Conservation (phyloP, 2,329 filamentous ascomycete species). For the Herpomyces periplanetae region DNA sequence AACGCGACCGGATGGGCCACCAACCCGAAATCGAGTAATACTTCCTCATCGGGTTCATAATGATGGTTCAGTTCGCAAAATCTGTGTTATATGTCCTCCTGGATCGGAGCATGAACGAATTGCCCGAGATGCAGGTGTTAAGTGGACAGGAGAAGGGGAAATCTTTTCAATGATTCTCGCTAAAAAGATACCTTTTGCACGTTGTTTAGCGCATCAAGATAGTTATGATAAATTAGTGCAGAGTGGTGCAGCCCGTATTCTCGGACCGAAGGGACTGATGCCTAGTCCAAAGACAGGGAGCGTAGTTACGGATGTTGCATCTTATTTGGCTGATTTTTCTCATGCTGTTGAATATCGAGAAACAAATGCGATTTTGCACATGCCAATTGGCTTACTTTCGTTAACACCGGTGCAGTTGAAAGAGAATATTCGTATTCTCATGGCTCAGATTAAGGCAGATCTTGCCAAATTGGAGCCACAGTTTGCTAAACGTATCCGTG, state of each 20-base stretch:
- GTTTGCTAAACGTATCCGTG: no score
- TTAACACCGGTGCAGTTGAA: slow-evolving; percentile 59
- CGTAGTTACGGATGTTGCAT: slow-evolving; percentile 36
- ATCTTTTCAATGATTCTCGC: slow-evolving; percentile 39
- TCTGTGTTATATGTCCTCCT: slow-evolving; percentile 67
- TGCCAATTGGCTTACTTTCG: slow-evolving; percentile 62
- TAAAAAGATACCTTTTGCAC: slow-evolving; percentile 50
- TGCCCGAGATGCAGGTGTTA: slow-evolving; percentile 36
- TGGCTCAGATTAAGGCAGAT: slow-evolving; percentile 38
- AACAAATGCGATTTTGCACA: slow-evolving; percentile 36
- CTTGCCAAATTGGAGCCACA: slow-evolving; percentile 21
- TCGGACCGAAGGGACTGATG: slow-evolving; percentile 75
- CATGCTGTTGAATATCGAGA: slow-evolving; percentile 64
- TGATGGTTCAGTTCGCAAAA: slow-evolving; percentile 40
- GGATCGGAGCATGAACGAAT: slow-evolving; percentile 30
- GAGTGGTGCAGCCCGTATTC: slow-evolving; percentile 32
- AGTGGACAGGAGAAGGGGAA: slow-evolving; percentile 43
- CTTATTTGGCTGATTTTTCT: slow-evolving; percentile 38
- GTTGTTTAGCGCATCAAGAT: slow-evolving; percentile 45
- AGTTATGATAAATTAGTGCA: slow-evolving; percentile 41
- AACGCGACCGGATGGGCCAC: slow-evolving; percentile 50
- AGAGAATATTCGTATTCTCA: slow-evolving; percentile 38
- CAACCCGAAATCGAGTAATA: slow-evolving; percentile 49
- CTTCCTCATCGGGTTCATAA: slow-evolving; percentile 67
- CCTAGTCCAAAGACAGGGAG: slow-evolving; percentile 57